Base-by-base conservation (phyloP, 352 stramenopile species). In the Phytophthora sp. region DNA sequence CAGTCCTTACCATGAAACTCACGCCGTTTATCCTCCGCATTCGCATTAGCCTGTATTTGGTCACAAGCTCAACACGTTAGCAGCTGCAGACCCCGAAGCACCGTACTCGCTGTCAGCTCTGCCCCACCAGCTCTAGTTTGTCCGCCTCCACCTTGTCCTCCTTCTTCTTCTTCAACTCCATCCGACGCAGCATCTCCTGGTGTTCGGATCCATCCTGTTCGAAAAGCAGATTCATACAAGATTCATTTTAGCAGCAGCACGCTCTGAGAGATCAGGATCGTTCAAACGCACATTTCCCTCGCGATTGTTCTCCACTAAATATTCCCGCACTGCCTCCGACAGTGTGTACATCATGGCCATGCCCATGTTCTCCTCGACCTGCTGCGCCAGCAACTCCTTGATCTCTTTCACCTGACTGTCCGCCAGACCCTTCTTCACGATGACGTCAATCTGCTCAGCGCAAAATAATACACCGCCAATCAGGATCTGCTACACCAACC, bases 261-360 rank as follows among this genome's bases (percentile, higher is more conserved):
- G 15, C 18, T 26, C 5, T n/a, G n/a, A n/a, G n/a, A n/a, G n/a
- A 18, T 20, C 35, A 13, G 9, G 12, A 36, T 4, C n/a, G 2
- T 7, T 18, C 24, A 77, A n/a, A 51, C 80, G 50, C 71, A 92
- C 85, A 51, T 94, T 91, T 69, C 84, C 88, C 63, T 92, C 77
- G 33, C 84, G 77, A 71, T 96, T 96, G 78, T 96, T 92, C 64
- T 96, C 86, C 36, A 96, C 72, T 61, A 96, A 77, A 72, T 94
- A 96, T 73, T 94, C 88, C 30, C 86, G 81, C 39, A 93, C 70
- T 1, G 85, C 86, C 72, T 96, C 88, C 57, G 81, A 90, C 30
- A 96, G 53, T 47, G 84, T 93, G 71, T 92, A 96, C 60, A 94
- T 88, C 86, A 94, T 95, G 44, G 85, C 84, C 84, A 96, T 94